Evolutionary conservation across 2,329 filamentous ascomycete species (phyloP), one percentile per base, ranked within the genome.

Genomic region (Botryotinia narcissicola): DNA sequence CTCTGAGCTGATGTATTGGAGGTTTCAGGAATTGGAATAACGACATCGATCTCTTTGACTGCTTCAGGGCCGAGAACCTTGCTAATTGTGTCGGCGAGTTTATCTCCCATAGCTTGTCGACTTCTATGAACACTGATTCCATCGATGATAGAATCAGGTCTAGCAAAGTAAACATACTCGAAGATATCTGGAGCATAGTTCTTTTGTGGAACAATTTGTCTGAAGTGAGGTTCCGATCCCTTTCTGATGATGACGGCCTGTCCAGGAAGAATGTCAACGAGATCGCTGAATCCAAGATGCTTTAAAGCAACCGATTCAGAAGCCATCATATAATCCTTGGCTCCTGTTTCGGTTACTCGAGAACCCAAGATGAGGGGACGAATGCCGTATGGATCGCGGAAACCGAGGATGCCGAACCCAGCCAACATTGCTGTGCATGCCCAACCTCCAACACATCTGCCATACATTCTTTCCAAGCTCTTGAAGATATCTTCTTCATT

Each of bases 181-280:
- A 97, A 96, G 75, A 94, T 92, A 81, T 97, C 94, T 1, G 94
- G 94, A 2, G 92, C 90, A 80, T 97, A 97, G 25, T 87, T 86
- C 78, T 88, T 87, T 77, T 87, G 86, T 74, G 88, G 83, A 59
- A 90, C 88, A 22, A 97, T 90, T 82, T 97, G 93, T 75, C 87
- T 86, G 84, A 95, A 96, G 66, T 91, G 87, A 1, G 93, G 93
- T 71, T 86, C 85, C 68, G 88, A 86, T 59, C 93, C 93, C 83
- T 97, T 97, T 79, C 91, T 86, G 75, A 97, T 91, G 80, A 97
- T 94, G 75, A 97, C 93, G 3, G 93, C 94, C 83, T 97, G 89
- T 35, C 95, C 94, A 0, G 94, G 94, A 71, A 91, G 84, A 76
- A 97, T 92, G 79, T 97, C 92, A 57, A 87, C 83, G 78, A 97